Evolutionary conservation across 2,329 filamentous ascomycete genomes (phyloP).

Genomic region (Lachnellula hyalina): DNA sequence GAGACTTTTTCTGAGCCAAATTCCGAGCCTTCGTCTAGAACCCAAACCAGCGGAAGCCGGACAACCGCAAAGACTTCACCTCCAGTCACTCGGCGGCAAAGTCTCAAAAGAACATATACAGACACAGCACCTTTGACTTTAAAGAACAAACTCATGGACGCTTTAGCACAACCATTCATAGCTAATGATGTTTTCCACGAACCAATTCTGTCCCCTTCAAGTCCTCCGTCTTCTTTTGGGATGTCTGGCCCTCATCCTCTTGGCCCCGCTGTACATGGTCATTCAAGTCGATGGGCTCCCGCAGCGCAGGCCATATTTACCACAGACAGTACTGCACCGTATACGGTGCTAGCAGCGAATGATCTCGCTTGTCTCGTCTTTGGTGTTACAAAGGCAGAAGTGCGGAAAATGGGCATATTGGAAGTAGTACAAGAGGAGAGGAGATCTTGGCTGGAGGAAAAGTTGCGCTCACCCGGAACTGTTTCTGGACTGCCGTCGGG

Average conservation of each 20-base stretch:
- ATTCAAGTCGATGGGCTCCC: constrained; percentile 84
- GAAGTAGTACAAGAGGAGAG: constrained; percentile 91
- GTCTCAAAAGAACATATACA: constrained; percentile 81
- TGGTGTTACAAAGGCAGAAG: constrained; percentile 94
- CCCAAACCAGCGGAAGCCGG: constrained; percentile 51
- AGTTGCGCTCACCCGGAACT: constrained; percentile 61
- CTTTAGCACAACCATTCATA: constrained; percentile 68
- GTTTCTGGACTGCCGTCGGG: constrained; percentile 32
- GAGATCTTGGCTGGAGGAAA: constrained; percentile 82
- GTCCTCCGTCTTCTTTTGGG: constrained; percentile 34
- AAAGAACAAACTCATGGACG: constrained; percentile 80
- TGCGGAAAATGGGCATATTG: constrained; percentile 88
- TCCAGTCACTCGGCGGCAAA: constrained; percentile 56
- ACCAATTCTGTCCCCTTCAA: constrained; percentile 38
- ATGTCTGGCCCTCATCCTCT: constrained; percentile 31
- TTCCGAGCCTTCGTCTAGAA: constrained; percentile 48
- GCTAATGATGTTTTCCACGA: constrained; percentile 26
- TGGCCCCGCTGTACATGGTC: constrained; percentile 67
- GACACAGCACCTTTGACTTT: constrained; percentile 70
- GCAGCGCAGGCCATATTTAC: constrained; percentile 96
- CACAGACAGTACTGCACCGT: constrained; percentile 83
- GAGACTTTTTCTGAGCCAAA: constrained; percentile 22
- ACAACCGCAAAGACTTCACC: constrained; percentile 49
- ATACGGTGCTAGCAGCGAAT: constrained; percentile 95
- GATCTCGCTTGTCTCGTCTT: constrained; percentile 97